Percentiles rank a stretch among this genome's conserved stretches.
phyloP scores from a whole-genome alignment of 163 green algal genomes.

The Trebouxia gelatinosa region DNA sequence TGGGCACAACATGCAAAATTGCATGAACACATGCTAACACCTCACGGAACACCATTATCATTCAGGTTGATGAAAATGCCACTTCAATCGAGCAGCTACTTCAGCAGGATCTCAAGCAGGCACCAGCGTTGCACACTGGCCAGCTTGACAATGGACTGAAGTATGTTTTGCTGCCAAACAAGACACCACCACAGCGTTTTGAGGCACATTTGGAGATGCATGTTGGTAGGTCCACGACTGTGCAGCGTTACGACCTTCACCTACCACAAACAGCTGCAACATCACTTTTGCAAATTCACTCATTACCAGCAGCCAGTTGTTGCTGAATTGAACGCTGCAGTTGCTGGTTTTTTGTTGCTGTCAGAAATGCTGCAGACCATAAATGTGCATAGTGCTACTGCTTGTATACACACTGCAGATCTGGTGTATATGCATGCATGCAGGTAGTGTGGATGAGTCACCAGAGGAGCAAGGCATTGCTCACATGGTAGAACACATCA shows the following conservation, averaged over 20 bases:
- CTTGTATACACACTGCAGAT: too few relatives aligned
- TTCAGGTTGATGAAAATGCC: constrained; percentile 11
- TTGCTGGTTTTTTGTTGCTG: too few relatives aligned
- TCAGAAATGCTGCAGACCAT: too few relatives aligned
- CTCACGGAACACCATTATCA: background rate
- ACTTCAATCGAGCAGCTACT: constrained; percentile 51
- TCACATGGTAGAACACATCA: constrained; percentile 99
- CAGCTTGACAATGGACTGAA: constrained; percentile 80
- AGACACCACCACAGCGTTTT: constrained; percentile 81
- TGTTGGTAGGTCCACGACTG: constrained; percentile 55
- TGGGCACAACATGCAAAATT: background rate
- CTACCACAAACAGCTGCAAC: too few relatives aligned
- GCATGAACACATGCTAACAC: too few relatives aligned
- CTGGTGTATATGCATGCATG: too few relatives aligned
- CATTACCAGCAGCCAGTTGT: too few relatives aligned
- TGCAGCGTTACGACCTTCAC: too few relatives aligned
- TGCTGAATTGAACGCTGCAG: too few relatives aligned
- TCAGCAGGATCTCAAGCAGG: constrained; percentile 43
- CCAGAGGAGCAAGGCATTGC: constrained; percentile 92
- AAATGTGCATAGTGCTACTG: too few relatives aligned
- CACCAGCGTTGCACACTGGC: constrained; percentile 69
- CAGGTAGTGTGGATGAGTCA: constrained; percentile 90
- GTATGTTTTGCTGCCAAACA: constrained; percentile 96
- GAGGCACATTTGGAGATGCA: constrained; percentile 97
- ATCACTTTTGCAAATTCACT: too few relatives aligned